Base-by-base conservation (phyloP, 306 rosid genomes). In the Glycine tomentella region DNA sequence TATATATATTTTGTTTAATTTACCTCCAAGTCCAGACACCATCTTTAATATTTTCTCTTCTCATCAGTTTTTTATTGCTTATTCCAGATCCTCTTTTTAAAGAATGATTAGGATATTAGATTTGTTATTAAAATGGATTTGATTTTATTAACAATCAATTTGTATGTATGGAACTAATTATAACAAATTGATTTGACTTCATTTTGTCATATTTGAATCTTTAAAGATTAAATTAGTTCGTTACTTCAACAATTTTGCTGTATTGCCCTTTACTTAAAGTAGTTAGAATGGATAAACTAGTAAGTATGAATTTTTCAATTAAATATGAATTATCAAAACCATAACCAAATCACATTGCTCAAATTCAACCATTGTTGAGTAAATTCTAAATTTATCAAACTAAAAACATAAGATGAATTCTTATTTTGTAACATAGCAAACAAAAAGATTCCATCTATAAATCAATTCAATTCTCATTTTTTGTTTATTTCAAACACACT, bases 31-130 rank as follows among this genome's bases (percentile, higher is more conserved):
- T 76, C 5, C 25, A 5, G 12, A 51, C 13, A 11, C 42, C 33
- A 59, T 69, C 14, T 49, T 84, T 46, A 1, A 42, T 57, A 10
- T 71, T 72, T 76, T 42, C 16, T 8, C 68, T 34, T 71, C 5
- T 46, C 8, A 5, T 49, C 33, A 40, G 2, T 7, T 11, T 69
- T 63, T 36, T 8, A 33, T 33, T 31, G 61, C 31, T 64, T 45
- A 74, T 64, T 50, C 17, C 8, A 40, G 25, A 78, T 53, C 14
- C 17, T 65, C 6, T 38, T 31, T 4, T 72, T n/a, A n/a, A n/a
- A n/a, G n/a, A n/a, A n/a, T n/a, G n/a, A n/a, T n/a, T n/a, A n/a
- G n/a, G n/a, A n/a, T n/a, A n/a, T n/a, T n/a, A n/a, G n/a, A n/a
- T n/a, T n/a, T n/a, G n/a, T n/a, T 25, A 25, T 53, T 34, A 36